Evolutionary conservation across 768 basidiomycete species (phyloP), one percentile per base, ranked within the genome.

Genomic region (Termitomyces sp.): DNA sequence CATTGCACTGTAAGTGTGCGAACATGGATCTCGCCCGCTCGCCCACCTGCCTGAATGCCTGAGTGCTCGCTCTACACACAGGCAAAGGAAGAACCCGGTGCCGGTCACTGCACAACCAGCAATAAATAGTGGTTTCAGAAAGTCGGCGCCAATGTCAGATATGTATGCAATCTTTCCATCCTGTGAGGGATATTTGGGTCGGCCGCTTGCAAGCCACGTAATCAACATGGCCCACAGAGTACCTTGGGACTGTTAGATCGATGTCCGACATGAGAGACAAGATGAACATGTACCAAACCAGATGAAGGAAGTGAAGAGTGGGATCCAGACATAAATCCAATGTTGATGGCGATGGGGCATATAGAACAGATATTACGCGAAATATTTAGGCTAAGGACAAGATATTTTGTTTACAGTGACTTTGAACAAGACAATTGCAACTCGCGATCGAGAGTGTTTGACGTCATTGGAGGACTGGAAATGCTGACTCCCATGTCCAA

Each of bases 91-190:
- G 70, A 92, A 89, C 0, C 78, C 74, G 3, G 81, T 70, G 7
- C 80, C 84, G 2, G 90, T 89, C 59, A 90, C 79, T 41, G 76
- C 73, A 64, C 84, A 86, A 7, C 85, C 85, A 16, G 79, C 75
- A 52, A 92, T 75, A 66, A 93, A 93, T 40, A 92, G 77, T 3
- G 91, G 90, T 68, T 92, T 91, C 47, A 92, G 74, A 54, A 79
- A 75, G 63, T 79, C 80, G 20, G 91, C 89, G n/a, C 86, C 89
- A 38, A 91, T 72, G 65, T 92, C 89, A 44, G 88, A 89, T 50
- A 92, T 90, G 70, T 87, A 90, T n/a, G 84, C 82, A 54, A 90
- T 82, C 1, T 70, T 70, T 23, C 80, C 79, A 40, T 84, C 78
- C 68, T 80, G 76, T 14, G 85, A 79, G 16, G 76, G 76, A 63